These are phyloP conservation scores for Umbellularia californica DNA, from an alignment of 164 flowering plant species.

Conservation along the genomic window DNA sequence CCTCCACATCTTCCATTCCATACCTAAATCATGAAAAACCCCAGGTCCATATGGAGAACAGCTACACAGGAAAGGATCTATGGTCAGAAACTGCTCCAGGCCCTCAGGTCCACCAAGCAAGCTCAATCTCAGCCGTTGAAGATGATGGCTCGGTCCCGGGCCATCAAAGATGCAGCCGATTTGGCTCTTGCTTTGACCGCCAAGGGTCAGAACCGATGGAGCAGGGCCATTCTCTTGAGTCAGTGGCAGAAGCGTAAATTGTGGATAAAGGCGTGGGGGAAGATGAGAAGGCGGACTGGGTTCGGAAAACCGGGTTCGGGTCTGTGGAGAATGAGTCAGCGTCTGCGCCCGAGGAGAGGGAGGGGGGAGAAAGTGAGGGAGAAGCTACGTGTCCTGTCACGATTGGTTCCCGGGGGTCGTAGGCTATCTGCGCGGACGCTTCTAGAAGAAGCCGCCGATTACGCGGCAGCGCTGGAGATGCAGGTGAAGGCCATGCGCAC, in stretches of 20 bases:
- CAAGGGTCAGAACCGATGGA: slow-evolving; percentile 62
- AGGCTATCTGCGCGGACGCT: slow-evolving; percentile 49
- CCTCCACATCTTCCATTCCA: too few relatives aligned
- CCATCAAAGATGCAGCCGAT: slow-evolving; percentile 66
- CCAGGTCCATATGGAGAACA: slow-evolving; percentile 7
- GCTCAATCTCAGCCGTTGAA: slow-evolving; percentile 6
- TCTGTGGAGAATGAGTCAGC: not conserved
- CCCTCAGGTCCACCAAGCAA: not conserved
- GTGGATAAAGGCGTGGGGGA: not conserved
- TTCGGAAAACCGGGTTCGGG: not conserved
- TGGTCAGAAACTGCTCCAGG: slow-evolving; percentile 5
- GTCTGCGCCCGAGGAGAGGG: not conserved
- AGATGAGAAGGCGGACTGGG: slow-evolving; percentile 4
- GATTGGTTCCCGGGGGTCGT: slow-evolving; percentile 73
- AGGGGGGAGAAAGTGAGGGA: slow-evolving; percentile 1
- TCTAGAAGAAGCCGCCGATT: slow-evolving; percentile 68
- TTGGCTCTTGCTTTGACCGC: slow-evolving; percentile 57
- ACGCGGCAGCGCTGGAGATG: slow-evolving; percentile 72
- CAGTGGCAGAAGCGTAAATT: slow-evolving; percentile 18
- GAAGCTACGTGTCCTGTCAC: slow-evolving; percentile 37
- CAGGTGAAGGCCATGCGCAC: slow-evolving; percentile 65
- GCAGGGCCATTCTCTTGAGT: slow-evolving; percentile 59
- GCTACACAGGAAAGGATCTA: slow-evolving; percentile 10
- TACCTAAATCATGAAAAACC: not conserved
- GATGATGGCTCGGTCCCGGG: slow-evolving; percentile 27